Evolutionary conservation across 139 green algal genomes (phyloP).

Genomic region (Chlamydomonas incerta): DNA sequence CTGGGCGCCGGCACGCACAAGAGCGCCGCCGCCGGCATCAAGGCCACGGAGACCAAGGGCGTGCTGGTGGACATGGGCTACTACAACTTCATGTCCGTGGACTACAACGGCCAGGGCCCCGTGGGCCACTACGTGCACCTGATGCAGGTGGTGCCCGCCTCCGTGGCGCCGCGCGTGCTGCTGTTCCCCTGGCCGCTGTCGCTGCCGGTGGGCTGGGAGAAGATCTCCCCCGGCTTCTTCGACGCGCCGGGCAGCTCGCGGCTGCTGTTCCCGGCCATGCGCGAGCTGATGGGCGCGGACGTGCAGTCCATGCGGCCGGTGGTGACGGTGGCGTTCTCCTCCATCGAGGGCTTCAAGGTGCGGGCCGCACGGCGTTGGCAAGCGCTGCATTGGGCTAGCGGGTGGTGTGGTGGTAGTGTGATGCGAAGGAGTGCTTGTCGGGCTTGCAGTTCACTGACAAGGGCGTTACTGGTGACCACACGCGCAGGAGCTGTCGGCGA

Average conservation of each 20-base stretch:
- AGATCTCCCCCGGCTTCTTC: slow-evolving; percentile 65
- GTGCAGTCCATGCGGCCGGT: slow-evolving; percentile 10
- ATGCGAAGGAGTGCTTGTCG: too few relatives aligned
- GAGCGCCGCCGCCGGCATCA: background rate
- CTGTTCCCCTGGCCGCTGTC: slow-evolving; percentile 65
- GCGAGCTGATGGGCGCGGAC: slow-evolving; percentile 41
- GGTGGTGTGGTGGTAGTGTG: too few relatives aligned
- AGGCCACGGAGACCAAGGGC: slow-evolving; percentile 37
- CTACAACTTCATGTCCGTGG: slow-evolving; percentile 45
- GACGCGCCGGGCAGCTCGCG: slow-evolving; percentile 57
- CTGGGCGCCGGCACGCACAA: background rate
- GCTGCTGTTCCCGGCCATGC: slow-evolving; percentile 60
- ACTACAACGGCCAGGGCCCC: slow-evolving; percentile 1
- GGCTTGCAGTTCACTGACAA: too few relatives aligned
- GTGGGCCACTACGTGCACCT: slow-evolving; percentile 49
- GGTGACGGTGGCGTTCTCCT: slow-evolving; percentile 53
- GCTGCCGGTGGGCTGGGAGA: slow-evolving; percentile 46
- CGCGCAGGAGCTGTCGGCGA: slow-evolving; percentile 28
- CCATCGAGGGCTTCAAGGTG: slow-evolving; percentile 58
- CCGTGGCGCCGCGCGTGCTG: slow-evolving; percentile 52
- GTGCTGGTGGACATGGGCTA: slow-evolving; percentile 62
- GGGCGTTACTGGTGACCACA: too few relatives aligned
- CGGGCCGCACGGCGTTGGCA: too few relatives aligned
- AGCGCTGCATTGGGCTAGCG: too few relatives aligned
- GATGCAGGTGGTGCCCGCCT: slow-evolving; percentile 37